A percentile compares a stretch with the other conserved stretches of the same genome.
These are phyloP conservation scores for Candida freyschussii DNA, from an alignment of 1,139 yeast genomes.

Conservation along the genomic window DNA sequence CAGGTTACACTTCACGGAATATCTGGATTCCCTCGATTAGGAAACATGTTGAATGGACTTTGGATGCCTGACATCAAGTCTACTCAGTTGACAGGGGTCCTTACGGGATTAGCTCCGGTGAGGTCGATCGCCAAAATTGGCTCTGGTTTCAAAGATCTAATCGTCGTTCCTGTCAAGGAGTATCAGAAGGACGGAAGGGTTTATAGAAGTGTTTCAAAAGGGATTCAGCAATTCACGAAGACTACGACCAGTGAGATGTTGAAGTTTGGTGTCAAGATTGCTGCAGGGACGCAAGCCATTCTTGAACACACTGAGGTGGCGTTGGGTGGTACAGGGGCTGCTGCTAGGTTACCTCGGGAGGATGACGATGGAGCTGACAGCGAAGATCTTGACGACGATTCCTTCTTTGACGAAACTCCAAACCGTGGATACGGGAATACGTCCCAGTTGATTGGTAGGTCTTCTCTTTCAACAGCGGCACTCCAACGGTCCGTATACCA, in stretches of 20 bases:
- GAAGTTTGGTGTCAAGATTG: conserved; percentile 77
- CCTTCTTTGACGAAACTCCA: conserved; percentile 26
- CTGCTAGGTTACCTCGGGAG: conserved; percentile 14
- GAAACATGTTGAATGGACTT: conserved; percentile 48
- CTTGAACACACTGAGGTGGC: conserved; percentile 77
- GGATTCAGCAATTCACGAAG: conserved; percentile 71
- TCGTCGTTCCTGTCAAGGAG: conserved; percentile 70
- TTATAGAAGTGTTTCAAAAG: conserved; percentile 68
- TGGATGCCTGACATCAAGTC: conserved; percentile 88
- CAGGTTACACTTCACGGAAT: conserved; percentile 68
- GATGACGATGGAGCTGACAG: conserved; percentile 4
- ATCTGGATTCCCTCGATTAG: conserved; percentile 62
- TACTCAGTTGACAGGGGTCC: conserved; percentile 72
- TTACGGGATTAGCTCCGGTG: conserved; percentile 82
- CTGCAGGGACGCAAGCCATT: conserved; percentile 83
- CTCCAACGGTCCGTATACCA: conserved; percentile 23
- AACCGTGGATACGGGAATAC: conserved; percentile 29
- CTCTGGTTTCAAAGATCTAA: conserved; percentile 67
- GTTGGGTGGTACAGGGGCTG: conserved; percentile 60
- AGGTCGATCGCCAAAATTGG: conserved; percentile 75
- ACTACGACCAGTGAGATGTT: conserved; percentile 79
- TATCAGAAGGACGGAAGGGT: conserved; percentile 69
- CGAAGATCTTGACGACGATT: conserved; percentile 28
- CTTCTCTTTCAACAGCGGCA: conserved; percentile 19
- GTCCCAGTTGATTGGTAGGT: conserved; percentile 26